Evolutionary conservation across 768 basidiomycete genomes (phyloP).

Genomic region (Trametes coccinea): DNA sequence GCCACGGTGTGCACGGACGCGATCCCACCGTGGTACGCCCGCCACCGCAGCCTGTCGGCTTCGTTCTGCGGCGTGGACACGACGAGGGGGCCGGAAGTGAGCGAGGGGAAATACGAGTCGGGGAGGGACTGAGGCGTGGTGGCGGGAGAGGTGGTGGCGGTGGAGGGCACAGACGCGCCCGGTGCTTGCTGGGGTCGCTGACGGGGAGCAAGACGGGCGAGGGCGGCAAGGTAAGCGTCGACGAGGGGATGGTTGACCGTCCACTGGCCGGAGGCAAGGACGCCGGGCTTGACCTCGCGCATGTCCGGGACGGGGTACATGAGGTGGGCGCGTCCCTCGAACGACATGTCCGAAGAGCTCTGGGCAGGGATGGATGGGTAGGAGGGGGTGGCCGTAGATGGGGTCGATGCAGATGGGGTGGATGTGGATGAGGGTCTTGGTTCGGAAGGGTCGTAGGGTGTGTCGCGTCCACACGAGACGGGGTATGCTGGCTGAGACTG

Average conservation of each 20-base stretch:
- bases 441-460: constrained; percentile 28
- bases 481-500: constrained; percentile 33
- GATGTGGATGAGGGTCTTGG: constrained; percentile 14
- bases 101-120: not conserved
- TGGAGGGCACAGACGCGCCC: constrained; percentile 7
- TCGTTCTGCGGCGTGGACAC: constrained; percentile 6
- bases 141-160: not conserved
- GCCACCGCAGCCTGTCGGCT: constrained; percentile 10
- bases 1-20: constrained; percentile 11
- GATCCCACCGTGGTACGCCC: constrained; percentile 15
- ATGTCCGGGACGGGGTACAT: constrained; percentile 24
- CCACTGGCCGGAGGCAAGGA: constrained; percentile 42
- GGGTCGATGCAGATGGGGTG: too few relatives aligned
- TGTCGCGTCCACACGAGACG: constrained; percentile 40
- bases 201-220: constrained; percentile 41
- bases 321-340: constrained; percentile 19
- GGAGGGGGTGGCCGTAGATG: constrained; percentile 27
- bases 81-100: not conserved
- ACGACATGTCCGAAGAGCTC: not conserved
- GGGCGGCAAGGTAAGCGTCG: constrained; percentile 46
- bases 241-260: constrained; percentile 52
- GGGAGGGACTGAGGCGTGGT: not conserved
- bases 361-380: not conserved
- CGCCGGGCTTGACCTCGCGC: constrained; percentile 37
- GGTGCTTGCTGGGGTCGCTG: constrained; percentile 8